These are phyloP conservation scores for Escallonia rubra DNA, from an alignment of 129 eudicot genomes.

Conservation along the genomic window DNA sequence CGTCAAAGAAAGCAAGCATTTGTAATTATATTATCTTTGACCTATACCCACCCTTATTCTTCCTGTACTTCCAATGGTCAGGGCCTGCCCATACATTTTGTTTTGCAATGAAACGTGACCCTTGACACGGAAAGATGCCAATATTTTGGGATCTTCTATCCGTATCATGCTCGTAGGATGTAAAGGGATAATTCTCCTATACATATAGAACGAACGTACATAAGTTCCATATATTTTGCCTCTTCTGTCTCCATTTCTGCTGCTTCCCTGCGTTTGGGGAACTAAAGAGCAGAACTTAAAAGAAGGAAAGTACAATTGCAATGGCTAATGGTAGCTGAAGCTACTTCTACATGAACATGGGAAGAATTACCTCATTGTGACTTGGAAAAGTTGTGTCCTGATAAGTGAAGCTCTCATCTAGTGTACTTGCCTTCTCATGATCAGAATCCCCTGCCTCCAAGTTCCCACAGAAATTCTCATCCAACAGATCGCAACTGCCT, in stretches of 20 bases:
- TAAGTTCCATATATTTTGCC: neutral
- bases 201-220: slow-evolving; percentile 1
- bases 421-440: slow-evolving; percentile 41
- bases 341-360: too few relatives aligned
- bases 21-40: neutral
- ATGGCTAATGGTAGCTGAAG: neutral
- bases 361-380: slow-evolving; percentile 43
- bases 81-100: slow-evolving; percentile 77
- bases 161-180: slow-evolving; percentile 22
- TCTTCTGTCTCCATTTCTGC: neutral
- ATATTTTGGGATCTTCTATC: slow-evolving; percentile 30
- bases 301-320: neutral
- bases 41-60: slow-evolving; percentile 34
- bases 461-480: slow-evolving; percentile 36
- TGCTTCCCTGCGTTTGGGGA: neutral
- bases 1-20: neutral
- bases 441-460: slow-evolving; percentile 38
- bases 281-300: neutral
- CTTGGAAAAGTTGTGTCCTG: slow-evolving; percentile 35
- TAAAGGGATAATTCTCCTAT: slow-evolving; percentile 33
- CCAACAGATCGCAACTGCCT: slow-evolving; percentile 24
- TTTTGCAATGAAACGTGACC: slow-evolving; percentile 31
- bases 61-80: slow-evolving; percentile 64
- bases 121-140: slow-evolving; percentile 34
- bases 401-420: slow-evolving; percentile 32